Base-by-base conservation (phyloP, 1,284 basidiomycete species). In the Neonothopanus nambi region DNA sequence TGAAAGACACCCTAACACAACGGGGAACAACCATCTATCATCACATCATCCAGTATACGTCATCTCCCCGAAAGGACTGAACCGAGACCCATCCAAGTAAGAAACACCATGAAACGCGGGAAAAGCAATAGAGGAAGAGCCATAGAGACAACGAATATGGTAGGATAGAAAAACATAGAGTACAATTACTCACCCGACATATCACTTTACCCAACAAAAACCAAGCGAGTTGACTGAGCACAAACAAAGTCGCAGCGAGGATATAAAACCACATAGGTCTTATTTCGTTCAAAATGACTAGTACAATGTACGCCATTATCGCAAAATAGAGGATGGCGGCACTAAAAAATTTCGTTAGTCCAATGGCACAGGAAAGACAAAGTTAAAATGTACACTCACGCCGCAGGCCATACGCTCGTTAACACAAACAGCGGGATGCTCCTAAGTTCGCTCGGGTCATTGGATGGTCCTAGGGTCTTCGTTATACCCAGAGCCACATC, bases 321-420 rank as follows among this genome's bases (percentile, higher is more conserved):
- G 67, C 64, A 37, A 91, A 77, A 67, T 90, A 93, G 15, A 84
- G 37, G 20, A 91, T 57, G 15, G 82, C 78, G 24, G 86, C 84
- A 52, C 89, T 91, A 15, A 30, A 17, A 51, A 37, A 40, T 51
- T 36, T 41, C 11, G 30, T 35, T 18, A 26, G 61, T 33, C 18
- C 48, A 23, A 38, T 54, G 42, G 49, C 24, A 43, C 36, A 48
- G 11, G 36, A 15, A 21, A 26, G 47, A 5, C 15, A 49, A 38
- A 17, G 41, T 37, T 18, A 28, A 20, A 41, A 39, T 44, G 21
- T 35, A 30, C 40, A 81, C 84, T 65, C 66, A 93, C 85, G 71
- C 78, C 47, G 78, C 84, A n/a, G 92, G 93, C 92, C 91, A 93
- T 42, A 95, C 82, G 58, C 82, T 83, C 12, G 89, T 89, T 50